Conservation (phyloP, 2,329 filamentous ascomycete species). For the Tolypocladium paradoxum region DNA sequence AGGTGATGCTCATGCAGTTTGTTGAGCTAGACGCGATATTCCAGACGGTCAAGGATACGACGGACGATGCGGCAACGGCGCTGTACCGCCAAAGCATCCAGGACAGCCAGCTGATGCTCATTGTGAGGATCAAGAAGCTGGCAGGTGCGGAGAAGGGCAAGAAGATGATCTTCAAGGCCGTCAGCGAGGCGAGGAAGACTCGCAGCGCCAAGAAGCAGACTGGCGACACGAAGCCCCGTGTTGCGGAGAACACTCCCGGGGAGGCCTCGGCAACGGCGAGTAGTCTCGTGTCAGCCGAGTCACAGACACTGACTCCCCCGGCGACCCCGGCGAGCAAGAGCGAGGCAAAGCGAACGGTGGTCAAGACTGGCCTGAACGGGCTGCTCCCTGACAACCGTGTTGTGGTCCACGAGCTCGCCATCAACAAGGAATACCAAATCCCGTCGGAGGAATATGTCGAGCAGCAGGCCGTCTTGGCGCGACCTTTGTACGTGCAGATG, state of each 20-base stretch:
- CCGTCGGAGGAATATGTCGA: constrained; percentile 49
- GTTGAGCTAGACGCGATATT: constrained; percentile 76
- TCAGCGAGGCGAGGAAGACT: constrained; percentile 57
- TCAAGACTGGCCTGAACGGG: constrained; percentile 33
- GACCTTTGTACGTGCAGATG: constrained; percentile 45
- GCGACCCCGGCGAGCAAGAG: constrained; percentile 34
- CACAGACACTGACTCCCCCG: constrained; percentile 43
- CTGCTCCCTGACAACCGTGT: constrained; percentile 63
- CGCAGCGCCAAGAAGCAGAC: constrained; percentile 53
- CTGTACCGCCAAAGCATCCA: constrained; percentile 74
- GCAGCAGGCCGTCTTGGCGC: constrained; percentile 39
- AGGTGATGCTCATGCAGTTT: constrained; percentile 80
- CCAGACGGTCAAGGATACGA: constrained; percentile 71
- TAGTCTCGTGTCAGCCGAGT: constrained; percentile 27
- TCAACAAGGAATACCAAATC: constrained; percentile 69
- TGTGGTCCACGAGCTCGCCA: constrained; percentile 67
- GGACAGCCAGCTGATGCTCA: constrained; percentile 68
- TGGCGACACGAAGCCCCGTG: constrained; percentile 61
- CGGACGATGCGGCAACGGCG: constrained; percentile 59
- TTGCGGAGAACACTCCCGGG: constrained; percentile 36
- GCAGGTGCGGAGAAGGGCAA: constrained; percentile 63
- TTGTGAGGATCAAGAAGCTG: constrained; percentile 69
- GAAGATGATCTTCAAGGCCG: constrained; percentile 62
- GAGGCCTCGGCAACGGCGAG: constrained; percentile 26
- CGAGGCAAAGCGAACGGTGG: constrained; percentile 23